phyloP scores from a whole-genome alignment of 441 rosid genomes.

The Eruca vesicaria region DNA sequence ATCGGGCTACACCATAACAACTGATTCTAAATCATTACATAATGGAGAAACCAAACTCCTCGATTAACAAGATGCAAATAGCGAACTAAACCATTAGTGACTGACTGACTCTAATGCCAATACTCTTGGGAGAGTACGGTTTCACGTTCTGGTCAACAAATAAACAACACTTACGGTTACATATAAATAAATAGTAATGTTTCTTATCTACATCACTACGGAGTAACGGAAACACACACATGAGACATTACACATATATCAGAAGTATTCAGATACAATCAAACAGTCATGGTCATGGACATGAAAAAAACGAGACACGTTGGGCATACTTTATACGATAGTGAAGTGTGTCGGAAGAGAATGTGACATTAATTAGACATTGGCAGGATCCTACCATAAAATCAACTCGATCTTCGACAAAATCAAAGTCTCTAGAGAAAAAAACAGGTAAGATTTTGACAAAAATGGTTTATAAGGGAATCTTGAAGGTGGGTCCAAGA shows the following conservation, averaged over 20 bases:
- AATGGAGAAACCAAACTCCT: not conserved
- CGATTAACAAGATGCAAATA: not conserved
- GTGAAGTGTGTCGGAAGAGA: slow-evolving; percentile 31
- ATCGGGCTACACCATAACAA: not conserved
- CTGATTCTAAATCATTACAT: not conserved
- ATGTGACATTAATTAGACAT: slow-evolving; percentile 20
- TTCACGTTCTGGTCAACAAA: not conserved
- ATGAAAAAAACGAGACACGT: slow-evolving; percentile 25
- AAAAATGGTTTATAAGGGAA: slow-evolving; percentile 12
- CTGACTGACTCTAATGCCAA: not conserved
- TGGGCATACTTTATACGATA: slow-evolving; percentile 22
- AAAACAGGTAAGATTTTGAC: slow-evolving; percentile 32
- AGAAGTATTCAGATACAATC: not conserved
- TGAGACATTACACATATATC: not conserved
- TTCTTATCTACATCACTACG: not conserved
- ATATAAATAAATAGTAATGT: not conserved
- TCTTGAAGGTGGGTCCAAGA: slow-evolving; percentile 34
- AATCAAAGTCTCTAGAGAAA: slow-evolving; percentile 30
- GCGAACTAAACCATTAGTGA: not conserved
- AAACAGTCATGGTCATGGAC: not conserved
- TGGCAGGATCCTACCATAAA: slow-evolving; percentile 20
- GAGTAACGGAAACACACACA: not conserved
- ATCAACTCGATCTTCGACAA: slow-evolving; percentile 34
- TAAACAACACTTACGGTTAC: not conserved
- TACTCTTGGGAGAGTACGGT: not conserved